A percentile compares a stretch with the other conserved stretches of the same genome.
Conservation (phyloP, 768 basidiomycete genomes). For the Pleurotus sapidus region DNA sequence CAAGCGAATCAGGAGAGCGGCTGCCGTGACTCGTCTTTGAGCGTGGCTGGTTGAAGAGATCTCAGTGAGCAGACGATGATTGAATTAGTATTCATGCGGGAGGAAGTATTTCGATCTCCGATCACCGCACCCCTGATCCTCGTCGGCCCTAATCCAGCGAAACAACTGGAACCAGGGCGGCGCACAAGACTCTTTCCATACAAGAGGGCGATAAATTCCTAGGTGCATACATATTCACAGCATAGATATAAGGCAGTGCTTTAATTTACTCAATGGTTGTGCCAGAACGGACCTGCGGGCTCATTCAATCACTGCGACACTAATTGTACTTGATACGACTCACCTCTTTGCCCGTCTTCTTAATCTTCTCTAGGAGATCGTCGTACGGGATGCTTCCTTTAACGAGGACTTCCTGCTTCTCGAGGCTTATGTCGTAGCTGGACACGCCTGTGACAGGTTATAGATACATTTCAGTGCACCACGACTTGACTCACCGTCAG, state of each 20-base stretch:
- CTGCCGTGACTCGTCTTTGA: too few species aligned
- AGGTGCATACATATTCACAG: too few species aligned
- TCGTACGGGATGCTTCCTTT: constrained; percentile 61
- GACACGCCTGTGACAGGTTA: constrained; percentile 44
- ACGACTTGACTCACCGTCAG: constrained; percentile 38
- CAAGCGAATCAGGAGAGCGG: too few species aligned
- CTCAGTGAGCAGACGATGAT: too few species aligned
- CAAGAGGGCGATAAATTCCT: too few species aligned
- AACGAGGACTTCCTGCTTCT: constrained; percentile 72
- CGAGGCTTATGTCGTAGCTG: constrained; percentile 59
- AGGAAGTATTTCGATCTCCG: constrained; percentile 1
- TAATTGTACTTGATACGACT: constrained; percentile 9
- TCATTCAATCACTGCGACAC: not conserved
- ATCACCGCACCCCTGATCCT: not conserved
- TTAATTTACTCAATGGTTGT: constrained; percentile 32
- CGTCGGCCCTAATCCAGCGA: not conserved
- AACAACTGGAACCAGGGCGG: too few species aligned
- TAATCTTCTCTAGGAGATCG: constrained; percentile 65
- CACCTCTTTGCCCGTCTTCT: constrained; percentile 93
- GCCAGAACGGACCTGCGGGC: constrained; percentile 41
- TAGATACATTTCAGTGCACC: not conserved
- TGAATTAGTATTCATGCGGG: too few species aligned
- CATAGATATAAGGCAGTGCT: too few species aligned
- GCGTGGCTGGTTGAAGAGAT: too few species aligned
- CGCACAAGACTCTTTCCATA: too few species aligned